These are phyloP conservation scores for Auriscalpium vulgare DNA, from an alignment of 768 basidiomycete genomes.

Conservation along the genomic window DNA sequence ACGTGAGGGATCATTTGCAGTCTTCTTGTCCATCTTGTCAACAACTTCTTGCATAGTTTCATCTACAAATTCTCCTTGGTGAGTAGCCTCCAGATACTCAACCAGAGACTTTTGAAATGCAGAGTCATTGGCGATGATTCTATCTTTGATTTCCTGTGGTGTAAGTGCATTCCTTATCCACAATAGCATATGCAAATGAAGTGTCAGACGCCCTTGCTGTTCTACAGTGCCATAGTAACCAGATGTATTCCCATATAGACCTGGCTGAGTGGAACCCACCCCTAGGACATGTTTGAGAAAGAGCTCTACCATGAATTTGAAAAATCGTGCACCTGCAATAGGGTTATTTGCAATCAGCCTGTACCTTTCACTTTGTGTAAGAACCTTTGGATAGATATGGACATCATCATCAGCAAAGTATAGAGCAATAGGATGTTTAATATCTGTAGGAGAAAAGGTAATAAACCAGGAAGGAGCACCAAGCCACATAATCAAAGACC, in stretches of 20 bases:
- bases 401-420: constrained; percentile 10
- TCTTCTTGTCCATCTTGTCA: neutral
- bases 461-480: constrained; percentile 18
- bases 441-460: constrained; percentile 16
- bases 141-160: constrained; percentile 15
- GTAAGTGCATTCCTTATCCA: constrained; percentile 7
- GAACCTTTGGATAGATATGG: neutral
- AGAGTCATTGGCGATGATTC: constrained; percentile 6
- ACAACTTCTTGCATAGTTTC: neutral
- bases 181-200: constrained; percentile 17
- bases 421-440: constrained; percentile 14
- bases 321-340: constrained; percentile 15
- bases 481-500: constrained; percentile 7
- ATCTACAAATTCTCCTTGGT: constrained; percentile 9
- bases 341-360: constrained; percentile 7
- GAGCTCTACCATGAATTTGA: constrained; percentile 12
- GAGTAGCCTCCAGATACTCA: constrained; percentile 7
- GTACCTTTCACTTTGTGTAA: neutral
- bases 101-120: constrained; percentile 7
- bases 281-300: constrained; percentile 11
- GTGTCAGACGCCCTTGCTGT: constrained; percentile 8
- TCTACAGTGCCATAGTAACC: constrained; percentile 15
- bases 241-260: constrained; percentile 12
- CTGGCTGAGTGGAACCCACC: neutral
- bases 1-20: no score